Conservation (phyloP, 495 filamentous ascomycete species). For the Talaromyces trachyspermus region DNA sequence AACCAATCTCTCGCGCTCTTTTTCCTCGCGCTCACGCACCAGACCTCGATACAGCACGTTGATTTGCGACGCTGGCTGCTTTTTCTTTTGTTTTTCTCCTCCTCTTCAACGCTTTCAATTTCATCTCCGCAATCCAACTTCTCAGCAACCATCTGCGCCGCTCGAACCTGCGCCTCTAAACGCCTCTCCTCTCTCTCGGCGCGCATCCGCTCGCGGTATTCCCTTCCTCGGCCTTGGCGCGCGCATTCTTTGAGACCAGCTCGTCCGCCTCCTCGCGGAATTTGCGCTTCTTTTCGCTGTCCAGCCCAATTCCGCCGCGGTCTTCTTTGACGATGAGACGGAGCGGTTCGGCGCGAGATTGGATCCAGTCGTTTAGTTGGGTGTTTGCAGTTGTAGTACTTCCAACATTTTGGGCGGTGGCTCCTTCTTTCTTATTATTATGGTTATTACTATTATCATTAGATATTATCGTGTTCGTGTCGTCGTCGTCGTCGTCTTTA, state of each 20-base stretch:
- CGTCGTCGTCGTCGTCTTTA: conserved; percentile 8
- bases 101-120: conserved; percentile 14
- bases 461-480: not conserved
- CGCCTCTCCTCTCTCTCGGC: conserved; percentile 65
- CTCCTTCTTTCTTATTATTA: not conserved
- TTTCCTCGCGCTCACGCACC: conserved; percentile 58
- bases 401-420: not conserved
- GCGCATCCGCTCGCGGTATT: conserved; percentile 67
- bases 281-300: conserved; percentile 75
- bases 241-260: conserved; percentile 51
- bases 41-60: conserved; percentile 76
- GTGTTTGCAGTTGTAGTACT: not conserved
- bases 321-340: conserved; percentile 66
- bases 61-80: conserved; percentile 49
- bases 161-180: conserved; percentile 56
- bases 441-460: conserved; percentile 11
- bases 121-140: conserved; percentile 43
- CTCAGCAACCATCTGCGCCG: conserved; percentile 79
- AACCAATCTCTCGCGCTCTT: conserved; percentile 60
- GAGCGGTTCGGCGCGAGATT: conserved; percentile 56
- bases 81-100: conserved; percentile 6
- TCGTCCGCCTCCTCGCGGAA: conserved; percentile 57
- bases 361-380: conserved; percentile 8
- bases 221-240: conserved; percentile 60
- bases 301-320: conserved; percentile 78